phyloP scores from a whole-genome alignment of 495 filamentous ascomycete genomes.

The Tuber indicum region DNA sequence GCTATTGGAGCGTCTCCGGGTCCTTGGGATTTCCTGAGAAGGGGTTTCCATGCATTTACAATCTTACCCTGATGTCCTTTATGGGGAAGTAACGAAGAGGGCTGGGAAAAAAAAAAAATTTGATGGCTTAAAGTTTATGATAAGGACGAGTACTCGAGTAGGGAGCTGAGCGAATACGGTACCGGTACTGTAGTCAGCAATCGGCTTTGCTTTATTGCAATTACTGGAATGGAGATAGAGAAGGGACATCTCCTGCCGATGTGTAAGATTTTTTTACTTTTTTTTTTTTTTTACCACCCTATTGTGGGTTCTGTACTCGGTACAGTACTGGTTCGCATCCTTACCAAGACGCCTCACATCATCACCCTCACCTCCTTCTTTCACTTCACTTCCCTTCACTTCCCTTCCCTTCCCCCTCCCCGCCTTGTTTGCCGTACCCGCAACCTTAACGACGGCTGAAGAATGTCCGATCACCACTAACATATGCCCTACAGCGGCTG shows the following conservation, averaged over 20 bases:
- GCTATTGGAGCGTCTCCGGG: neutral
- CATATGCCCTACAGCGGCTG: neutral
- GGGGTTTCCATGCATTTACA: neutral
- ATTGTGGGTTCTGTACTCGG: too few species aligned
- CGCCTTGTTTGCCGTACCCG: neutral
- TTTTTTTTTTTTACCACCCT: neutral
- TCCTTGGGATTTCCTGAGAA: neutral
- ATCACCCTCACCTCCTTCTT: neutral
- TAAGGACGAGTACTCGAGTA: neutral
- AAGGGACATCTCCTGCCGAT: neutral
- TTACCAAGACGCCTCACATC: neutral
- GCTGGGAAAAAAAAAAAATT: neutral
- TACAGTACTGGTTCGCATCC: neutral
- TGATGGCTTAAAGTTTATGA: too few species aligned
- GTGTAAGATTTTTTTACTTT: neutral
- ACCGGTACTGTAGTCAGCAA: neutral
- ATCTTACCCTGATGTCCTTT: neutral
- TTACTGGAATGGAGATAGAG: neutral
- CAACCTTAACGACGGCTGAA: slow-evolving; percentile 3
- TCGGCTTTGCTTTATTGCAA: neutral
- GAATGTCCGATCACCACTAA: neutral
- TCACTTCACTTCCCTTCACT: neutral
- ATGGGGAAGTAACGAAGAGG: neutral
- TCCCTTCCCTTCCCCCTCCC: neutral
- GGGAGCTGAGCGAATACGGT: neutral